These are phyloP conservation scores for Kodamaea sp. DNA, from an alignment of 1,139 yeast species.

Conservation along the genomic window DNA sequence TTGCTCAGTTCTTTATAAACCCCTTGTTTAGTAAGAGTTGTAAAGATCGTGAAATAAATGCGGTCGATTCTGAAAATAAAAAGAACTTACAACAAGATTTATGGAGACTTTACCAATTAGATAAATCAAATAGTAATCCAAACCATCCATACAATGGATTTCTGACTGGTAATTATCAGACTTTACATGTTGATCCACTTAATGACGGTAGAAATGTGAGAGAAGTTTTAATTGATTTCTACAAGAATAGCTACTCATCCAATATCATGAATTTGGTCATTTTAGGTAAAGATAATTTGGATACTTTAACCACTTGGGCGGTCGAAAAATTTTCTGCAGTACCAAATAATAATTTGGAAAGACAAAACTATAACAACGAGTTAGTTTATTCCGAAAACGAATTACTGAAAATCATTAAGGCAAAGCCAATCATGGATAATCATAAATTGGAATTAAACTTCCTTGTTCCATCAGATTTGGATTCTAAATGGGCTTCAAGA, in stretches of 20 bases:
- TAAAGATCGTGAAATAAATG: conserved; percentile 88
- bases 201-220: conserved; percentile 53
- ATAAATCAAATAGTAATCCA: conserved; percentile 67
- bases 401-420: conserved; percentile 53
- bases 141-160: conserved; percentile 72
- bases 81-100: conserved; percentile 85
- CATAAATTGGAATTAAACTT: conserved; percentile 67
- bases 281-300: conserved; percentile 76
- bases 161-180: conserved; percentile 67
- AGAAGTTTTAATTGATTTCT: conserved; percentile 60
- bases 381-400: conserved; percentile 39
- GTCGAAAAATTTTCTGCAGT: conserved; percentile 62
- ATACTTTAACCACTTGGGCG: conserved; percentile 68
- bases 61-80: conserved; percentile 94
- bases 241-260: conserved; percentile 61
- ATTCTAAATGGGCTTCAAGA: conserved; percentile 57
- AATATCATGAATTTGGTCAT: conserved; percentile 85
- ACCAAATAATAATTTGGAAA: conserved; percentile 49
- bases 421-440: conserved; percentile 79
- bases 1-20: conserved; percentile 83
- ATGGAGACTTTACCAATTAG: conserved; percentile 87
- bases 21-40: conserved; percentile 81
- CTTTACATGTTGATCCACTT: conserved; percentile 57
- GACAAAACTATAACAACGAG: conserved; percentile 45
- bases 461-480: conserved; percentile 69